Conservation (phyloP, 2,329 filamentous ascomycete species). For the Thelonectria rubi region DNA sequence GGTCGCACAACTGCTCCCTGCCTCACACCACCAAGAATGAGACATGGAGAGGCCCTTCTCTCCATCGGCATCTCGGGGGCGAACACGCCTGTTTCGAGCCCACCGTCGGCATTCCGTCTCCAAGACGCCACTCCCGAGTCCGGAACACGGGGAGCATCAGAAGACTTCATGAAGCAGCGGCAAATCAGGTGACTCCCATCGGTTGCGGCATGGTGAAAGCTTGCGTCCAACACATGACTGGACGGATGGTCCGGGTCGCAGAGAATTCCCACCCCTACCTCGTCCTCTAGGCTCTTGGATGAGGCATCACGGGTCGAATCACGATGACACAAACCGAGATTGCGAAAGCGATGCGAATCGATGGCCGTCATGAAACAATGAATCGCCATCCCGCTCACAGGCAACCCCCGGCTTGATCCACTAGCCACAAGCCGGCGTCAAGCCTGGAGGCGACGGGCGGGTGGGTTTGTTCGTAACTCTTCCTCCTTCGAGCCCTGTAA, state of each 20-base stretch:
- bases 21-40: constrained; percentile 22
- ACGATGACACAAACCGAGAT: constrained; percentile 28
- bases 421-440: constrained; percentile 38
- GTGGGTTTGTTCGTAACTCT: constrained; percentile 31
- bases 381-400: constrained; percentile 24
- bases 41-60: constrained; percentile 10
- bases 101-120: background rate
- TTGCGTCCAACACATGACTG: constrained; percentile 13
- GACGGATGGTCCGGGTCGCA: constrained; percentile 19
- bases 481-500: constrained; percentile 6
- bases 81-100: constrained; percentile 8
- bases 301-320: constrained; percentile 38
- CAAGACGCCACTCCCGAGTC: constrained; percentile 20
- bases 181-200: constrained; percentile 3
- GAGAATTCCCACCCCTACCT: constrained; percentile 17
- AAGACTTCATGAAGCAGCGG: constrained; percentile 1
- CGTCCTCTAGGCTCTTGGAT: constrained; percentile 19
- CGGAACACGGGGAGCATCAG: constrained; percentile 6
- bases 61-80: constrained; percentile 19
- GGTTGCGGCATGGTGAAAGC: constrained; percentile 10
- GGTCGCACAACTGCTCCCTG: constrained; percentile 8
- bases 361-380: constrained; percentile 1
- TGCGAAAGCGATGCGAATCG: constrained; percentile 21
- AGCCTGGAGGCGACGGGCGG: constrained; percentile 35
- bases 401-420: constrained; percentile 32